phyloP scores from a whole-genome alignment of 2,329 filamentous ascomycete genomes.

The Thelonectria blattea region DNA sequence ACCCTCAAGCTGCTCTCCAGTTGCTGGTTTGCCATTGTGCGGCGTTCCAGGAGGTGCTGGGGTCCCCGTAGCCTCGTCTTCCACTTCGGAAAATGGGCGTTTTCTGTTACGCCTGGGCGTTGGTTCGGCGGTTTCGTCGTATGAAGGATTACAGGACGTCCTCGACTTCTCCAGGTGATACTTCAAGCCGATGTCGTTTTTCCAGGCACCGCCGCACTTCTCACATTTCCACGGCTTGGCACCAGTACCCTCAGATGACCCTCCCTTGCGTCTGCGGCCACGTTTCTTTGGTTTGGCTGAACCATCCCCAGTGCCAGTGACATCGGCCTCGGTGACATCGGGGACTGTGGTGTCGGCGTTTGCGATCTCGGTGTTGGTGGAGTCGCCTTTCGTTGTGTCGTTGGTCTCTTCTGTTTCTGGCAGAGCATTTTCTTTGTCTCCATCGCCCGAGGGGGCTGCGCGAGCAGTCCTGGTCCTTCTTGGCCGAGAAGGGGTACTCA shows the following conservation, averaged over 20 bases:
- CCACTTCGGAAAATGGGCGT: conserved; percentile 12
- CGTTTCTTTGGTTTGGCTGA: conserved; percentile 37
- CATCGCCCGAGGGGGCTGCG: conserved; percentile 5
- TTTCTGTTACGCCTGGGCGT: conserved; percentile 27
- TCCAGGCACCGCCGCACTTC: conserved; percentile 61
- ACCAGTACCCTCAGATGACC: conserved; percentile 16
- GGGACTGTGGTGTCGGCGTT: background rate
- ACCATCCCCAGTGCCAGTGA: background rate
- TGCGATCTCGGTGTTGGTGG: no score
- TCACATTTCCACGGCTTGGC: conserved; percentile 53
- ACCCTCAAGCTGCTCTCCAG: conserved; percentile 5
- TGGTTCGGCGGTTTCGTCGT: conserved; percentile 29
- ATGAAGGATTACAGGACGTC: conserved; percentile 58
- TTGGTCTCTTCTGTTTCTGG: background rate
- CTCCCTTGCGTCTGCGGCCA: conserved; percentile 26
- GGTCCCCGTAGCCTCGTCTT: conserved; percentile 14
- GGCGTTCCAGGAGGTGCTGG: conserved; percentile 5
- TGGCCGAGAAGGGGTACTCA: background rate
- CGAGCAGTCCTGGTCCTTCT: background rate
- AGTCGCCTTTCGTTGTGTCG: background rate
- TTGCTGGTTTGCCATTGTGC: background rate
- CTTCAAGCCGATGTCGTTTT: conserved; percentile 63
- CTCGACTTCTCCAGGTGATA: conserved; percentile 64
- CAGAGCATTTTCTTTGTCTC: background rate
- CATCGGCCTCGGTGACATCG: background rate